These are phyloP conservation scores for Penicillium desertorum DNA, from an alignment of 495 filamentous ascomycete genomes.

Conservation along the genomic window DNA sequence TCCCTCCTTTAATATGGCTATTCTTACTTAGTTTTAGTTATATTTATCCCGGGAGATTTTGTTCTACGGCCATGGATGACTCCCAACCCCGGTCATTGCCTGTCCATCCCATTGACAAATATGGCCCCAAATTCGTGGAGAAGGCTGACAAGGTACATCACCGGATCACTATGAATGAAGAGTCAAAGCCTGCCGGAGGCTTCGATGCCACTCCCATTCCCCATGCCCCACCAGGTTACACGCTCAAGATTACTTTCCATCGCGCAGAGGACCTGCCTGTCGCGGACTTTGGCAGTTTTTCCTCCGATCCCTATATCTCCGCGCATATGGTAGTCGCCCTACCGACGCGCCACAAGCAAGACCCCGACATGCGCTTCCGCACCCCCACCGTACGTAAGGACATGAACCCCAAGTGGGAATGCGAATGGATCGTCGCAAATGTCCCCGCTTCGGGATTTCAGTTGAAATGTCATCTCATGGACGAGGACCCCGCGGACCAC, in stretches of 20 bases:
- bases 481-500: constrained; percentile 84
- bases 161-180: constrained; percentile 38
- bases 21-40: not conserved
- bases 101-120: constrained; percentile 34
- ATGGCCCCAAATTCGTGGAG: constrained; percentile 52
- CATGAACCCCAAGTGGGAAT: constrained; percentile 76
- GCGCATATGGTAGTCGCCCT: constrained; percentile 65
- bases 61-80: constrained; percentile 18
- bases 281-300: constrained; percentile 71
- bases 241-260: constrained; percentile 81
- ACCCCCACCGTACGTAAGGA: constrained; percentile 71
- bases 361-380: constrained; percentile 67
- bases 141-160: constrained; percentile 60
- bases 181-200: constrained; percentile 64
- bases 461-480: constrained; percentile 78
- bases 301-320: constrained; percentile 80
- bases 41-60: not conserved
- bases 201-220: constrained; percentile 78
- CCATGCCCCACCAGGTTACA: constrained; percentile 70
- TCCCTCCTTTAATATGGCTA: not conserved
- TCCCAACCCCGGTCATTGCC: constrained; percentile 22
- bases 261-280: constrained; percentile 75
- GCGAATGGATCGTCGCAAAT: constrained; percentile 84
- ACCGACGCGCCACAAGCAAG: constrained; percentile 74
- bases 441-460: constrained; percentile 74